Conservation (phyloP, 2,329 filamentous ascomycete species). For the Fusarium globosum region DNA sequence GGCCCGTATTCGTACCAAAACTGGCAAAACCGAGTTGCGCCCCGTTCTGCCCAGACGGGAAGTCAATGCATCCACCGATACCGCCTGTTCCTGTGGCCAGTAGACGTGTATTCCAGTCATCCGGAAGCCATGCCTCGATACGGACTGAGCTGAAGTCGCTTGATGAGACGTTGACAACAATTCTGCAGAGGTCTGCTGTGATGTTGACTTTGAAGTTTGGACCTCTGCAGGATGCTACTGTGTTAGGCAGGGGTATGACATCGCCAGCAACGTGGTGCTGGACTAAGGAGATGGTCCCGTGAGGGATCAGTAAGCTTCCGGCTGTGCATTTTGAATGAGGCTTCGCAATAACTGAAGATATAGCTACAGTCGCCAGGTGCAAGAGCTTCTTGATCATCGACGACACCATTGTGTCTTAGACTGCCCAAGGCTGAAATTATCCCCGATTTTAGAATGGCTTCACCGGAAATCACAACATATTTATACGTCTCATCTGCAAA, state of each 20-base stretch:
- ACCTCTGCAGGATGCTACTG: constrained; percentile 3
- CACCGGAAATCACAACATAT: background rate
- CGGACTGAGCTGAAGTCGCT: constrained; percentile 2
- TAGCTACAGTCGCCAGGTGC: background rate
- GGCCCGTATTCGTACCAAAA: background rate
- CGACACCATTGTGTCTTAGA: background rate
- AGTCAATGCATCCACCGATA: constrained; percentile 8
- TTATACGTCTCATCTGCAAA: constrained; percentile 1
- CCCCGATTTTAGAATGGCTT: too few relatives aligned
- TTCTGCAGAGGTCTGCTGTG: background rate
- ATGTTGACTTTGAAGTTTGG: background rate
- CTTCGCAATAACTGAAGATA: background rate
- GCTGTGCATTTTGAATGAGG: background rate
- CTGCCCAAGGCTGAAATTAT: too few relatives aligned
- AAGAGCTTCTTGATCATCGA: background rate
- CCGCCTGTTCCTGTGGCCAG: constrained; percentile 12
- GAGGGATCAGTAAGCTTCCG: background rate
- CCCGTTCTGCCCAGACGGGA: background rate
- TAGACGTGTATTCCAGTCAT: constrained; percentile 3
- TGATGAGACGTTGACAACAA: constrained; percentile 1
- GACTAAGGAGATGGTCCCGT: background rate
- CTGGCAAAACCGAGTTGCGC: constrained; percentile 4
- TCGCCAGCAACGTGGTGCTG: background rate
- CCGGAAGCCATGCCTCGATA: constrained; percentile 2
- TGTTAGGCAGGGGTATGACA: background rate